Evolutionary conservation across 1,284 basidiomycete species (phyloP), one percentile per base, ranked within the genome.

Genomic region (Xerocomus amazonicus): DNA sequence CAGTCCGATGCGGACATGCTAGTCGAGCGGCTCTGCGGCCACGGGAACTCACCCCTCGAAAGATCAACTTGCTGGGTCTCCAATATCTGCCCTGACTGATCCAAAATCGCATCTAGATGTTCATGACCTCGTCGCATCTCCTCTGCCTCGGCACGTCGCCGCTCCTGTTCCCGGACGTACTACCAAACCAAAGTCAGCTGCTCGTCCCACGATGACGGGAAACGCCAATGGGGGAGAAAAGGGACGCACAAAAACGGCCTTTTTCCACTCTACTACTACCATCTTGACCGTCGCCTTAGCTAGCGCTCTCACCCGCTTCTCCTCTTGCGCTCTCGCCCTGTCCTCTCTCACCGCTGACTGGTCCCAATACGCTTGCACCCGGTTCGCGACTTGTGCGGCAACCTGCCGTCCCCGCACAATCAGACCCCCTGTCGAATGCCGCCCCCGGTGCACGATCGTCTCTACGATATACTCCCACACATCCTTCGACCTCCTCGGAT

Each of bases 71-170:
- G 83, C 60, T 95, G 94, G 7, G 89, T 87, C 62, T 90, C 86
- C 51, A 97, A 74, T 58, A 97, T 83, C 46, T 88, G 84, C 0
- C 90, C 90, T 37, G 92, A 96, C 61, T 96, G 87, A 67, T 93
- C 83, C 34, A 98, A 74, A 57, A 98, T 92, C 3, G 87, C 90
- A 66, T 94, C 90, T 26, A 98, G 77, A 70, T 97, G 94, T 58
- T 88, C 84, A 54, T 89, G 88, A 0, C 87, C 87, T 10, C 79
- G 70, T 17, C 81, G 75, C 55, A 83, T 80, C 57, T 85, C 80
- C 62, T 90, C 86, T 14, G 73, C 79, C 45, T 77, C 66, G 4
- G 48, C 53, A 6, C 56, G 56, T 16, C 56, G 53, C 23, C 65
- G 52, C 39, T 59, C 60, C 37, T 67, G 62, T 31, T 70, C 67